These are phyloP conservation scores for Aspergillus sergii DNA, from an alignment of 2,329 filamentous ascomycete species.

Conservation along the genomic window DNA sequence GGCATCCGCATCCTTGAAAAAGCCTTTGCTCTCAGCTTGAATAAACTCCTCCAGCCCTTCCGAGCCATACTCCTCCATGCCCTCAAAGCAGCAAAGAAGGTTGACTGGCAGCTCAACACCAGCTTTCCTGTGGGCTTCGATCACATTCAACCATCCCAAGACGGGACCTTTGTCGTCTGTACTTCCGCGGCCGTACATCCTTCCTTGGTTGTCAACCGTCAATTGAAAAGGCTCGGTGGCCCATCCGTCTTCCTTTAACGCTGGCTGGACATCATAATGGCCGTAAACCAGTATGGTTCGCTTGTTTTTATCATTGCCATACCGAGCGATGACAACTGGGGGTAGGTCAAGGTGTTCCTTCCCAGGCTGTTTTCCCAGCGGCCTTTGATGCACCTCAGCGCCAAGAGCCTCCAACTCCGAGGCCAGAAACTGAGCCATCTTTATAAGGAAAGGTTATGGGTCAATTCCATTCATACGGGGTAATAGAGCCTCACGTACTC, in stretches of 20 bases:
- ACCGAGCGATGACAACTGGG: constrained; percentile 87
- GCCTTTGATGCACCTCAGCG: constrained; percentile 82
- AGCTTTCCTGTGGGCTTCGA: constrained; percentile 95
- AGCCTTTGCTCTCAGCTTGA: constrained; percentile 84
- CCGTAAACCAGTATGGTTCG: constrained; percentile 95
- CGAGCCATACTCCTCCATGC: constrained; percentile 98
- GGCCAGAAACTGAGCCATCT: constrained; percentile 91
- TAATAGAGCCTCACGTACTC: constrained; percentile 47
- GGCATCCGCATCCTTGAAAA: constrained; percentile 92
- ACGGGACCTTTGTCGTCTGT: constrained; percentile 99
- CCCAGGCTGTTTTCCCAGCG: constrained; percentile 87
- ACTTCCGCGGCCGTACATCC: constrained; percentile 94
- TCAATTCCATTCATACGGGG: neutral
- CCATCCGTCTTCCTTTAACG: constrained; percentile 92
- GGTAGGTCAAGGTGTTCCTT: constrained; percentile 89
- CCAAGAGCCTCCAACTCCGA: constrained; percentile 80
- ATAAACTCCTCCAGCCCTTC: constrained; percentile 97
- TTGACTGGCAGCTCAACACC: constrained; percentile 95
- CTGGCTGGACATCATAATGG: constrained; percentile 98
- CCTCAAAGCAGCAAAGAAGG: constrained; percentile 98
- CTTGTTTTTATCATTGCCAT: constrained; percentile 90
- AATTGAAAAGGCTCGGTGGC: constrained; percentile 91
- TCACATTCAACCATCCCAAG: constrained; percentile 95
- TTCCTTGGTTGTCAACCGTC: constrained; percentile 81
- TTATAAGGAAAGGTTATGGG: constrained; percentile 6